phyloP scores from a whole-genome alignment of 2,329 filamentous ascomycete genomes.

The Colletotrichum destructivum region DNA sequence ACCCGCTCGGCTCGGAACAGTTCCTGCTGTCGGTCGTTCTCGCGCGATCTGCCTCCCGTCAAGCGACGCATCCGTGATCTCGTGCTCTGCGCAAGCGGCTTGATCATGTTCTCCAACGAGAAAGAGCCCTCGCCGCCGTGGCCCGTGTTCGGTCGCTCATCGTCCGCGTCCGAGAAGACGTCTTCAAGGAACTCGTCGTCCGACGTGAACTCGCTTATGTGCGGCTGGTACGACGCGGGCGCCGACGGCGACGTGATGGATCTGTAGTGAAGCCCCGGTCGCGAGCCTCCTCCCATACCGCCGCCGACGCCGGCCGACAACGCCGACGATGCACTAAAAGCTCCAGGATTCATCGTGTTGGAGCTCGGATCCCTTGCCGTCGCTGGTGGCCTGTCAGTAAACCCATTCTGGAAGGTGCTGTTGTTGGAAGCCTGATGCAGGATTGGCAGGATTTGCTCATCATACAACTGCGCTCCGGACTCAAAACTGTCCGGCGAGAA shows the following conservation, averaged over 20 bases:
- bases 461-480: constrained; percentile 86
- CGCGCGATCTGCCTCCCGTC: constrained; percentile 68
- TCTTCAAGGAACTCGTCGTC: constrained; percentile 84
- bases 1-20: constrained; percentile 52
- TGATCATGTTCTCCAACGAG: constrained; percentile 74
- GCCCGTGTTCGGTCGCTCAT: constrained; percentile 62
- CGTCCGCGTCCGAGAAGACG: constrained; percentile 84
- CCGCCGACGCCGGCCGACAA: constrained; percentile 42
- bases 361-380: constrained; percentile 72
- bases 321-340: constrained; percentile 63
- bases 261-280: constrained; percentile 82
- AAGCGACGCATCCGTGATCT: constrained; percentile 73
- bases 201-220: constrained; percentile 75
- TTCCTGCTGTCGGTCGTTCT: constrained; percentile 55
- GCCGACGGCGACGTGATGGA: constrained; percentile 87
- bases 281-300: constrained; percentile 47
- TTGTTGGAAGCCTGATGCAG: constrained; percentile 87
- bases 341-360: constrained; percentile 75
- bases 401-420: constrained; percentile 88
- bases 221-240: constrained; percentile 68
- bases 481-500: constrained; percentile 78
- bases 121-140: constrained; percentile 64
- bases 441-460: constrained; percentile 93
- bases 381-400: constrained; percentile 79
- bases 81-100: constrained; percentile 70